Conservation (phyloP, 2,329 filamentous ascomycete genomes). For the Aspergillus puulaauensis region DNA sequence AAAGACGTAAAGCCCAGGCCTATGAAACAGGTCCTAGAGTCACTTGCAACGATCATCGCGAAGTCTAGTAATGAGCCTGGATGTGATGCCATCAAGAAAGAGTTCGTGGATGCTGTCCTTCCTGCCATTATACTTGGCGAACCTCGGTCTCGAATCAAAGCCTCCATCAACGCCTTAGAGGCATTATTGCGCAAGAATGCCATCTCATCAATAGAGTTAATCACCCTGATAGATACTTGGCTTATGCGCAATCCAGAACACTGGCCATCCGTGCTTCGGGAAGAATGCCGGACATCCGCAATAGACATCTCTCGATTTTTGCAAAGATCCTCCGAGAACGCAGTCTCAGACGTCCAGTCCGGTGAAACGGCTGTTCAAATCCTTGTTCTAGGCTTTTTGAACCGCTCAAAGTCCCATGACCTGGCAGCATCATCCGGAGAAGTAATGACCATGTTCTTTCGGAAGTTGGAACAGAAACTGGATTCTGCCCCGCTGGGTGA, state of each 20-base stretch:
- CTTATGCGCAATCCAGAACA: constrained; percentile 28
- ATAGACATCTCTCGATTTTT: constrained; percentile 23
- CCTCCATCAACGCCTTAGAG: constrained; percentile 37
- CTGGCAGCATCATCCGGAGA: constrained; percentile 30
- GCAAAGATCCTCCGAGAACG: constrained; percentile 16
- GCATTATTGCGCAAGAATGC: constrained; percentile 39
- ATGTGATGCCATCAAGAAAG: constrained; percentile 19
- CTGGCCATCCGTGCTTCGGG: constrained; percentile 34
- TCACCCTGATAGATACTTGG: constrained; percentile 32
- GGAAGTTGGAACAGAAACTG: constrained; percentile 25
- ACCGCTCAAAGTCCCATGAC: constrained; percentile 30
- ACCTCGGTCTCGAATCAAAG: constrained; percentile 39
- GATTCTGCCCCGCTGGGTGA: constrained; percentile 1
- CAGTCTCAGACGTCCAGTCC: constrained; percentile 4
- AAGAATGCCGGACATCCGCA: constrained; percentile 32
- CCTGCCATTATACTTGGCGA: constrained; percentile 40
- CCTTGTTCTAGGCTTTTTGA: constrained; percentile 32
- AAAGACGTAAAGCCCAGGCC: constrained; percentile 46
- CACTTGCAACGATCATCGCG: constrained; percentile 36
- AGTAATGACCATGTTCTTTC: constrained; percentile 28
- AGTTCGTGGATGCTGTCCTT: constrained; percentile 28
- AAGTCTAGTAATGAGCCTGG: constrained; percentile 26
- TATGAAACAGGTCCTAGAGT: constrained; percentile 45
- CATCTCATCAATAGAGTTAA: constrained; percentile 30
- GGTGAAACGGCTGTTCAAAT: constrained; percentile 27